Evolutionary conservation across 2,329 filamentous ascomycete genomes (phyloP).

Genomic region (Colletotrichum orbiculare): DNA sequence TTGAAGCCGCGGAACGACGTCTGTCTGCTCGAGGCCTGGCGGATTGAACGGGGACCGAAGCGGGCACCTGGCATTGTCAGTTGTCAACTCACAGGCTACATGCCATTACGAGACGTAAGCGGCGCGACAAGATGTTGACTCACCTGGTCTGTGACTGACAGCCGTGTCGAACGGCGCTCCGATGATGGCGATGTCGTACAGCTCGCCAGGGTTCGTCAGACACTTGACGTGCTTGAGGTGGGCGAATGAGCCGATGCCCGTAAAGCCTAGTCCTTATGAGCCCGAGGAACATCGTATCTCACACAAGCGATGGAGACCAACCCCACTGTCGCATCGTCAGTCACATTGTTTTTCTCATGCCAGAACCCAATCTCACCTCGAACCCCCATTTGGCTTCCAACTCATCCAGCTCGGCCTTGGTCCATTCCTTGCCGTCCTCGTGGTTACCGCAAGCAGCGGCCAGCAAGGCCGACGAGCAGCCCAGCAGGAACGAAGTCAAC

Average conservation of each 20-base stretch:
- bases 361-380: conserved; percentile 54
- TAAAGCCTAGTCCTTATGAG: conserved; percentile 67
- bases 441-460: conserved; percentile 46
- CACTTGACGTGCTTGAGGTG: conserved; percentile 77
- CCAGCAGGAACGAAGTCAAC: conserved; percentile 31
- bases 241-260: conserved; percentile 80
- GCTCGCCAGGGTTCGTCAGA: conserved; percentile 70
- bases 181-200: conserved; percentile 78
- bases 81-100: not conserved
- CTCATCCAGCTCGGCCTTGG: conserved; percentile 61
- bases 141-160: conserved; percentile 75
- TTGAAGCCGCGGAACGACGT: conserved; percentile 84
- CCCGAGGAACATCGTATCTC: conserved; percentile 37
- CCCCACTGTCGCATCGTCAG: conserved; percentile 32
- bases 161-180: conserved; percentile 81
- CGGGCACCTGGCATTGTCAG: conserved; percentile 66
- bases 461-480: conserved; percentile 39
- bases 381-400: conserved; percentile 68
- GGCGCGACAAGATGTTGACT: conserved; percentile 34
- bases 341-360: not conserved
- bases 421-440: conserved; percentile 57
- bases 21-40: conserved; percentile 84
- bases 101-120: too few relatives aligned
- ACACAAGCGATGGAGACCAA: conserved; percentile 18
- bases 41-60: conserved; percentile 89